Percentiles rank a stretch among this genome's conserved stretches.
Evolutionary conservation across 495 filamentous ascomycete species (phyloP).

Genomic region (Clavariopsis aquatica): DNA sequence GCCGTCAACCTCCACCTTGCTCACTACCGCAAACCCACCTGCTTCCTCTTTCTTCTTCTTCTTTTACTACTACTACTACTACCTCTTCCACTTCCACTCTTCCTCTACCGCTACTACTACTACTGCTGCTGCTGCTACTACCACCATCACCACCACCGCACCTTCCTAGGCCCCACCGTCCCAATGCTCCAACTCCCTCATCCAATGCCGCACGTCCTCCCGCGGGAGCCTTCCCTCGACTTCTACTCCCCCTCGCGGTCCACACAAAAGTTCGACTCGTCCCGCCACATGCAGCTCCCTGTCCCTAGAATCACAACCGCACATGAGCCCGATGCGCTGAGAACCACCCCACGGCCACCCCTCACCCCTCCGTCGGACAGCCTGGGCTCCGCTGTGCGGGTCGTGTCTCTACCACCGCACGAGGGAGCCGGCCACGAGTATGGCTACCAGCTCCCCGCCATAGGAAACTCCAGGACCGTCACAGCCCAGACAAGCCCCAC

Average conservation of each 20-base stretch:
- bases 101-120: too few relatives aligned
- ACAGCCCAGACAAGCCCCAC: constrained; percentile 17
- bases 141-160: not conserved
- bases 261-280: constrained; percentile 17
- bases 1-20: not conserved
- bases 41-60: too few relatives aligned
- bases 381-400: constrained; percentile 26
- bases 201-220: constrained; percentile 38
- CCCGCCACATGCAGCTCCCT: constrained; percentile 34
- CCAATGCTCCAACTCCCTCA: constrained; percentile 35
- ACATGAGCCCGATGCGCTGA: constrained; percentile 8
- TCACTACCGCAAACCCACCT: not conserved
- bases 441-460: constrained; percentile 24
- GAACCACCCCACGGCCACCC: constrained; percentile 13
- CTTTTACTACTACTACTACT: too few relatives aligned
- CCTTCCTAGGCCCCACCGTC: constrained; percentile 7
- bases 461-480: constrained; percentile 25
- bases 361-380: constrained; percentile 32
- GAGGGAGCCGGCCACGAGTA: constrained; percentile 22
- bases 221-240: constrained; percentile 34
- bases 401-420: constrained; percentile 26
- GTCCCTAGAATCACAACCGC: constrained; percentile 17
- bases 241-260: constrained; percentile 27
- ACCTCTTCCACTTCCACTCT: too few relatives aligned
- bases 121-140: too few relatives aligned